Percentiles rank a stretch among this genome's conserved stretches.
Evolutionary conservation across 2,329 filamentous ascomycete genomes (phyloP).

Genomic region (Pseudogymnoascus sp.): DNA sequence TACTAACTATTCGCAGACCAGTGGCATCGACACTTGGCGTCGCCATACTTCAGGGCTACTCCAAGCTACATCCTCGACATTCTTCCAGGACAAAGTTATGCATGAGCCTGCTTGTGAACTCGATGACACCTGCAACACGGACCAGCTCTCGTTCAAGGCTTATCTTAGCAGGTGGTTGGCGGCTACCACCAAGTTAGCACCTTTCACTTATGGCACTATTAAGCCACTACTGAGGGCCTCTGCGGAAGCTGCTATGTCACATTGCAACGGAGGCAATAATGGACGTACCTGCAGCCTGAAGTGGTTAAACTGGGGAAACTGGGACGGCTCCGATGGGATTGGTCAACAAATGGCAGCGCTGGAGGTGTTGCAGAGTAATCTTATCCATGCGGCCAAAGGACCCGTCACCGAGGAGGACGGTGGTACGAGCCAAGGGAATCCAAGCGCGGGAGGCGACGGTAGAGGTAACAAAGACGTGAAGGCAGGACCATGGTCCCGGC

Average conservation of each 20-base stretch:
- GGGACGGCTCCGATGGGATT: conserved; percentile 54
- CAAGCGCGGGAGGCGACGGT: conserved; percentile 20
- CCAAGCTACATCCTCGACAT: conserved; percentile 46
- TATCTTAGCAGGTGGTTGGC: conserved; percentile 56
- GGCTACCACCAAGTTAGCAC: conserved; percentile 55
- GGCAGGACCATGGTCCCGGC: not conserved
- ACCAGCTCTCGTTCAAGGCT: conserved; percentile 58
- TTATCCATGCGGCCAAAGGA: conserved; percentile 38
- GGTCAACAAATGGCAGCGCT: conserved; percentile 66
- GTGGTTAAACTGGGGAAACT: conserved; percentile 47
- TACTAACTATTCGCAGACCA: conserved; percentile 32
- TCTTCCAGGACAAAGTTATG: conserved; percentile 52
- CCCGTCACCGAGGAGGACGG: conserved; percentile 46
- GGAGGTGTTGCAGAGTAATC: conserved; percentile 55
- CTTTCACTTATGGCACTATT: conserved; percentile 46
- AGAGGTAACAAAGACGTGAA: not conserved
- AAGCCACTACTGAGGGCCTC: conserved; percentile 48
- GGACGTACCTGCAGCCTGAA: conserved; percentile 52
- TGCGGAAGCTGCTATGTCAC: conserved; percentile 47
- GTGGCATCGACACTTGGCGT: conserved; percentile 45
- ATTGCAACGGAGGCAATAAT: conserved; percentile 51
- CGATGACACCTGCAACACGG: conserved; percentile 51
- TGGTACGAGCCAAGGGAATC: conserved; percentile 45
- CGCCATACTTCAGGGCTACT: conserved; percentile 50
- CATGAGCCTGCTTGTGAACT: conserved; percentile 59